phyloP scores from a whole-genome alignment of 495 filamentous ascomycete species.

The Thozetella sp. region DNA sequence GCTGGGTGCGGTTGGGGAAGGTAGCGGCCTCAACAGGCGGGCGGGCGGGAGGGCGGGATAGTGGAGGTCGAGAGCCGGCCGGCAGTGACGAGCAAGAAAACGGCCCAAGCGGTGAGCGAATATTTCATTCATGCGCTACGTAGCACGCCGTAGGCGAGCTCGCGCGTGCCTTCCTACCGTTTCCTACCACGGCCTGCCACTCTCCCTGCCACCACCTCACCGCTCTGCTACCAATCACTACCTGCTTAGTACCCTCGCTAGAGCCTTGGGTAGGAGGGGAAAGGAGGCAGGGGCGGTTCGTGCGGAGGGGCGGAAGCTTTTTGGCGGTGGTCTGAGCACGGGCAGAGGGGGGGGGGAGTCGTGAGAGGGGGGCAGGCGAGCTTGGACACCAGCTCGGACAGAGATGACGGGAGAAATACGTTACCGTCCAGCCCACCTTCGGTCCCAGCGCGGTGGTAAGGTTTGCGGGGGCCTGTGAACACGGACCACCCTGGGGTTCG shows the following conservation, averaged over 20 bases:
- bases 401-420: too few relatives aligned
- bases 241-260: too few relatives aligned
- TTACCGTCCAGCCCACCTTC: too few relatives aligned
- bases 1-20: not conserved
- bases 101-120: slow-evolving; percentile 3
- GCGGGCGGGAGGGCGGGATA: not conserved
- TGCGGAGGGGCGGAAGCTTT: too few relatives aligned
- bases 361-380: not conserved
- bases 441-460: not conserved
- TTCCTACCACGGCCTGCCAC: not conserved
- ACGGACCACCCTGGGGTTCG: not conserved
- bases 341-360: too few relatives aligned
- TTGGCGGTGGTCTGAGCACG: too few relatives aligned
- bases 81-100: slow-evolving; percentile 2
- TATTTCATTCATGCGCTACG: not conserved
- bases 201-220: not conserved
- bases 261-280: too few relatives aligned
- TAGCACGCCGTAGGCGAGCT: not conserved
- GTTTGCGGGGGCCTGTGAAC: not conserved
- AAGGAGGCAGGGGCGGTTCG: too few relatives aligned
- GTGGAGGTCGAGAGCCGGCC: not conserved
- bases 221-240: not conserved
- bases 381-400: not conserved
- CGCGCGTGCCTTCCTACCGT: not conserved
- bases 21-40: not conserved